Base-by-base conservation (phyloP, 306 rosid genomes). In the Acmispon strigosus region DNA sequence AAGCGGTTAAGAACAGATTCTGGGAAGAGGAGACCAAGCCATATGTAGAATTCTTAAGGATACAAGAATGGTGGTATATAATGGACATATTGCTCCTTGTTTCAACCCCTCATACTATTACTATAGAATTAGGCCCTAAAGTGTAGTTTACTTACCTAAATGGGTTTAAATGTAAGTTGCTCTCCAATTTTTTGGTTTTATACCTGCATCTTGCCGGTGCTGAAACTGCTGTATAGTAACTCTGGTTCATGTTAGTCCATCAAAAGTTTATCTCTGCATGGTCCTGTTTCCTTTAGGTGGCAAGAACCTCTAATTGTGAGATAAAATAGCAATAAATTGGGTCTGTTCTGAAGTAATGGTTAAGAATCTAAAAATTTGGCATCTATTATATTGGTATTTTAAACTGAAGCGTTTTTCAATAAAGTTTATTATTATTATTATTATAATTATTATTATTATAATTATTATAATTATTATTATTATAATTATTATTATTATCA, bases 1-100 rank as follows among this genome's bases (percentile, higher is more conserved):
- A 95, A 95, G 91, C 73, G 96, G 72, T 74, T 87, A 50, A 89
- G 99, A 81, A 87, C 99, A 27, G 99, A 87, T 85, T 79, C 96
- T 27, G 97, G 91, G 66, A 95, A 95, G 92, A 91, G 99, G 77
- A 86, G 99, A 77, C 96, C 96, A 4, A 91, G 87, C 81, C 97
- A 91, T 81, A 76, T 75, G 37, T 95, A 85, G 84, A 65, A 72
- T 56, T 66, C 54, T 44, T 18, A 18, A 44, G 51, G 69, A 14
- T 37, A 48, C 15, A 7, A 59, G 53, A 17, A 66, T 22, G 44
- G 56, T 22, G 44, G 56, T 74, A 80, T 72, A 68, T 64, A 72
- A 70, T 73, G 69, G 55, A 66, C 60, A 64, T 22, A 54, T 66
- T 82, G 75, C 78, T 85, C 15, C 57, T 74, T 76, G 81, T 65